Percentiles rank a stretch among this genome's conserved stretches.
Conservation (phyloP, 192 early-diverging fungal genomes). For the Coemansia sp. region DNA sequence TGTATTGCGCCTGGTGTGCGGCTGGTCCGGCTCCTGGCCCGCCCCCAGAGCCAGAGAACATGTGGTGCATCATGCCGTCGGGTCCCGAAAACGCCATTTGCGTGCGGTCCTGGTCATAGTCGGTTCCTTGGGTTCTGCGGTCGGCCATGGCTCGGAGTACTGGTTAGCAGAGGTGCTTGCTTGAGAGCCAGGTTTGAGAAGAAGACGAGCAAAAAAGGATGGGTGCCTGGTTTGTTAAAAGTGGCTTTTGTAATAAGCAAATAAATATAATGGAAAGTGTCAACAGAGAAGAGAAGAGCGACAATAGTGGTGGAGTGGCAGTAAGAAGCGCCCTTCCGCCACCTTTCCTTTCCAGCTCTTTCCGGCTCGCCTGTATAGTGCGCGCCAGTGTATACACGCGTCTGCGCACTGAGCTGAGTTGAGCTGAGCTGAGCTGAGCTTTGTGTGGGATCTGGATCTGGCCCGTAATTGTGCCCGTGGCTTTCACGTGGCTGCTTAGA, state of each 20-base stretch:
- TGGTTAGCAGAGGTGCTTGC: neutral
- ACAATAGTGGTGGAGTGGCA: neutral
- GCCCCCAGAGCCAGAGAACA: conserved; percentile 29
- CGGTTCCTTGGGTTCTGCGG: conserved; percentile 46
- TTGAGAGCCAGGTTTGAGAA: neutral
- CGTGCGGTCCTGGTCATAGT: conserved; percentile 33
- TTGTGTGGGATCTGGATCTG: neutral
- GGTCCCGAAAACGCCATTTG: conserved; percentile 16
- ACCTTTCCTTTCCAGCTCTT: neutral
- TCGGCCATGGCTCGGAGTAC: conserved; percentile 23
- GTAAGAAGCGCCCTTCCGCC: neutral
- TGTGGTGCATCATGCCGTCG: conserved; percentile 46
- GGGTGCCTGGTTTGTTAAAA: neutral
- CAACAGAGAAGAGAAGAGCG: neutral
- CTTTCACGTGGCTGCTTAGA: neutral
- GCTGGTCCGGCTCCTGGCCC: conserved; percentile 12
- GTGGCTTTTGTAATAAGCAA: neutral
- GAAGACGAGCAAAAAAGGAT: conserved; percentile 8
- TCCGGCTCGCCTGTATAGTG: neutral
- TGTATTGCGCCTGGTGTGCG: conserved; percentile 14
- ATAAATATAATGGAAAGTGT: neutral
- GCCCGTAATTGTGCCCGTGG: neutral
- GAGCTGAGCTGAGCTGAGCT: neutral
- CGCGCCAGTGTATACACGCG: neutral
- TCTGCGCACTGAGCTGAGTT: neutral